phyloP scores from a whole-genome alignment of 139 green algal species.

The Limnomonas spitsbergensis region DNA sequence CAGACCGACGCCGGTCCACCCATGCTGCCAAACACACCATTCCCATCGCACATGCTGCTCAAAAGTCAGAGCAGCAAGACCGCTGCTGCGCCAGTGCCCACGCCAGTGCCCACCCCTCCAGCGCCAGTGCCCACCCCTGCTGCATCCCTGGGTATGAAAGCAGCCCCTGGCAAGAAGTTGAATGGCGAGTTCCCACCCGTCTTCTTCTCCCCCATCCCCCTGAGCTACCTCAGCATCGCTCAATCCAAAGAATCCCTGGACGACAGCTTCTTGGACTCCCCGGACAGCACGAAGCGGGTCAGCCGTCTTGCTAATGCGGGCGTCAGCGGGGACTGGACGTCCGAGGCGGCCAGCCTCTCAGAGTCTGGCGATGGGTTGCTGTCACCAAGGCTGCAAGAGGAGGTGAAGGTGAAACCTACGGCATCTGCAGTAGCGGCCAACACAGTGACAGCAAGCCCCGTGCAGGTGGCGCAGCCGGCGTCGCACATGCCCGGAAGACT shows the following conservation, averaged over 20 bases:
- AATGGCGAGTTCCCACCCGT: conserved; percentile 2
- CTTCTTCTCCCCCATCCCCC: conserved; percentile 21
- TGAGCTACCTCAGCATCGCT: conserved; percentile 13
- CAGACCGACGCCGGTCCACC: too few relatives aligned
- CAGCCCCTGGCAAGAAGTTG: not conserved
- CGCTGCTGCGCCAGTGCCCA: not conserved
- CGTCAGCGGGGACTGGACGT: not conserved
- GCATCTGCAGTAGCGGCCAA: not conserved
- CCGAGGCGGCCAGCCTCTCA: too few relatives aligned
- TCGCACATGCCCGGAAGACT: too few relatives aligned
- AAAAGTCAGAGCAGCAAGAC: not conserved
- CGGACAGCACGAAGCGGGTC: not conserved
- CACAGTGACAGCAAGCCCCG: too few relatives aligned
- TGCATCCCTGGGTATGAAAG: not conserved
- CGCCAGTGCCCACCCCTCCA: not conserved
- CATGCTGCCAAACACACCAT: not conserved
- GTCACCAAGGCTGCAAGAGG: too few relatives aligned
- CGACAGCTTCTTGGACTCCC: conserved; percentile 7
- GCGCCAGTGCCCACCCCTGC: not conserved
- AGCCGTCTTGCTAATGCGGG: not conserved
- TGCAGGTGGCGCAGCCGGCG: too few relatives aligned
- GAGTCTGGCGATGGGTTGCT: too few relatives aligned
- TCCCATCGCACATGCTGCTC: not conserved
- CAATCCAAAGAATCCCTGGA: not conserved
- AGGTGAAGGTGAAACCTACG: not conserved